phyloP scores from a whole-genome alignment of 768 basidiomycete genomes.

The Sporobolomyces pararoseus region DNA sequence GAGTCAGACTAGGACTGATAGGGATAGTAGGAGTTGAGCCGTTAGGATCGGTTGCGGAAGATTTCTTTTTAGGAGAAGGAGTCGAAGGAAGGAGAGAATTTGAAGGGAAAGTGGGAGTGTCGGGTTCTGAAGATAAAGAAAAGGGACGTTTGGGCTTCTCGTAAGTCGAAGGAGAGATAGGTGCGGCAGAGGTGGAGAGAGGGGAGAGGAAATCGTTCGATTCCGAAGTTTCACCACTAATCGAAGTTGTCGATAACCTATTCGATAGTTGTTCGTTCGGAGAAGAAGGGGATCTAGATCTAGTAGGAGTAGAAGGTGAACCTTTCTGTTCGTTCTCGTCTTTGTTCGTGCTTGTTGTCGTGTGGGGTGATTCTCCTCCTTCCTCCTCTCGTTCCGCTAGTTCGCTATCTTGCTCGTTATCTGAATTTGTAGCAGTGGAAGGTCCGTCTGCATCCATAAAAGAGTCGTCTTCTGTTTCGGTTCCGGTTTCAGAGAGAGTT shows the following conservation, averaged over 20 bases:
- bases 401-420: neutral
- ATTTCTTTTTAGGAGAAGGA: constrained; percentile 1
- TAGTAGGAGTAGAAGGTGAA: constrained; percentile 8
- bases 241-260: neutral
- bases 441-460: constrained; percentile 21
- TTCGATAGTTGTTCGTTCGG: neutral
- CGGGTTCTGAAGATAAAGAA: constrained; percentile 30
- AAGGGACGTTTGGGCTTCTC: constrained; percentile 12
- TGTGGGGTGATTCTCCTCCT: neutral
- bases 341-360: neutral
- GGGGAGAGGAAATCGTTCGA: neutral
- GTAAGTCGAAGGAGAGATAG: neutral
- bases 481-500: neutral
- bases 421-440: neutral
- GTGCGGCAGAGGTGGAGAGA: neutral
- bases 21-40: too few relatives aligned
- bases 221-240: neutral
- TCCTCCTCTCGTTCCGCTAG: neutral
- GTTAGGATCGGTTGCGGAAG: too few relatives aligned
- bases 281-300: constrained; percentile 6
- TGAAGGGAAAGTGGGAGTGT: constrained; percentile 23
- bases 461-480: constrained; percentile 13
- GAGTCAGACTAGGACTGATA: constrained; percentile 20
- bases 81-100: neutral
- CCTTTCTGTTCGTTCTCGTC: neutral